Base-by-base conservation (phyloP, 1,139 yeast genomes). In the Pneumocystis oryctolagi region DNA sequence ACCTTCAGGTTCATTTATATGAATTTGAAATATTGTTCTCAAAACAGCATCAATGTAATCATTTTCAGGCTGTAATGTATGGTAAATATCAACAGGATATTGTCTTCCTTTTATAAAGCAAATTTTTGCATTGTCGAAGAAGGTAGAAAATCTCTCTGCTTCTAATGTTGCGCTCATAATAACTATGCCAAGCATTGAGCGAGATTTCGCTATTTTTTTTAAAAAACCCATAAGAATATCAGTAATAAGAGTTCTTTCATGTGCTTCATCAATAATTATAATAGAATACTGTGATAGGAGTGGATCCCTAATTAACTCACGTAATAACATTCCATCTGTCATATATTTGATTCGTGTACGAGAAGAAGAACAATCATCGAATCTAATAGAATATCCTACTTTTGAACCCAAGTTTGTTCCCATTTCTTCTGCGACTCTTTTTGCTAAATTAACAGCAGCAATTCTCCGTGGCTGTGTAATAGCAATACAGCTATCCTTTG, bases 391-490 rank as follows among this genome's bases (percentile, higher is more conserved):
- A 75, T 89, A 92, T 66, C 99, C 98, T n/a, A 92, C 96, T 64
- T 82, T 84, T 40, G 68, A 63, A 14, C 98, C 98, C 12, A 92
- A 73, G 16, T 72, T 73, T 5, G 70, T 67, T 0, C 96, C 96
- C 70, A 80, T 79, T 73, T 92, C 98, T 69, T 88, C 90, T 30
- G 96, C 83, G 1, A 92, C 98, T 75, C 98, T 84, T 32, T 86
- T 82, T 0, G 98, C 98, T 71, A 92, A 79, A 66, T 89, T 89
- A 61, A 94, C 89, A 1, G 98, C 98, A 1, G 98, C 98, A 42
- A 92, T 98, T 72, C 98, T 81, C 75, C 98, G 84, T 1, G 98
- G 98, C 75, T 92, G 98, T 0, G 98, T 92, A 6, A 92, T 90
- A 0, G 95, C 97, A 20, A 92, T 84, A 37, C 81, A 78, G 65